Evolutionary conservation across 1,139 yeast genomes (phyloP).

Genomic region (Saccharomycopsis hybrid): DNA sequence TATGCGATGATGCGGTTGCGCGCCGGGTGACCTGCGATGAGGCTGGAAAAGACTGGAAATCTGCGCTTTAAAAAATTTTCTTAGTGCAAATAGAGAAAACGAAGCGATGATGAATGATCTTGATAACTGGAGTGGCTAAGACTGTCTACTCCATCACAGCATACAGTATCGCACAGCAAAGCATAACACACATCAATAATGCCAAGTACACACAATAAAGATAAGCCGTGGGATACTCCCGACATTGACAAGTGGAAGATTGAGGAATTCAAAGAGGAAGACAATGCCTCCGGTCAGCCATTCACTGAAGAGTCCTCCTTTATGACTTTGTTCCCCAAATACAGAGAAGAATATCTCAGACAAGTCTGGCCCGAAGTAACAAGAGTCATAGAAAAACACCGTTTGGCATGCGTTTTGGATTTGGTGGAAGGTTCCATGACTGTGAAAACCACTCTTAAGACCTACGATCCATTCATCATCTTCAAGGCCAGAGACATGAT

Average conservation of each 20-base stretch:
- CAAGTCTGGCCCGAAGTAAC: constrained; percentile 94
- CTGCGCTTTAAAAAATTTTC: no score
- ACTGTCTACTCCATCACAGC: no score
- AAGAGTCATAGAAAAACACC: constrained; percentile 62
- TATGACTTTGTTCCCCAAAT: constrained; percentile 93
- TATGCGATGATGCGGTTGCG: no score
- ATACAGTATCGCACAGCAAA: no score
- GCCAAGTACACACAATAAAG: constrained; percentile 91
- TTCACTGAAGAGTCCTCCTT: constrained; percentile 93
- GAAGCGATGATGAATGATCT: no score
- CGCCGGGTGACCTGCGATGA: no score
- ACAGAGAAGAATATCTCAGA: constrained; percentile 84
- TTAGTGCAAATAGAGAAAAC: no score
- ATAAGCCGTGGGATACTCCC: constrained; percentile 97
- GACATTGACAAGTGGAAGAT: constrained; percentile 92
- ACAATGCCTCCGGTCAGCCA: constrained; percentile 76
- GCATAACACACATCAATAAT: no score
- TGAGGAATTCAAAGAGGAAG: constrained; percentile 86
- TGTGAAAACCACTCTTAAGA: constrained; percentile 90
- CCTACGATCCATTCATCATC: constrained; percentile 91
- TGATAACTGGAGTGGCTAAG: no score
- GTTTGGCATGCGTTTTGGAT: constrained; percentile 76
- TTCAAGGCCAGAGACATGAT: constrained; percentile 92
- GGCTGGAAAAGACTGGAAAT: no score
- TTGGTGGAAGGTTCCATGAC: constrained; percentile 97